Base-by-base conservation (phyloP, 768 basidiomycete species). In the Suillus lakei region DNA sequence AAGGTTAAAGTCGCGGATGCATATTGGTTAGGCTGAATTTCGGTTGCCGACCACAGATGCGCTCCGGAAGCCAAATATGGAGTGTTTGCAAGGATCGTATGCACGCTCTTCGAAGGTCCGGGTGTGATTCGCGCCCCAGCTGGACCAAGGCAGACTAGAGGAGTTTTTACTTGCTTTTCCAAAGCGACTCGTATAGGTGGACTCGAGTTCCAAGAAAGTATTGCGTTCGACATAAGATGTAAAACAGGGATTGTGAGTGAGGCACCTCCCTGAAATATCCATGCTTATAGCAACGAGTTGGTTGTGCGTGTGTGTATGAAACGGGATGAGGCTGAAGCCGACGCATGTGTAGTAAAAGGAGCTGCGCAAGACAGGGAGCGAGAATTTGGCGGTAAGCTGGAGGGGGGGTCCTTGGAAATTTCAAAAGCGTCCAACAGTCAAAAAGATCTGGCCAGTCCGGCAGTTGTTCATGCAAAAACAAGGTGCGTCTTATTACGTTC, bases 1-100 rank as follows among this genome's bases (percentile, higher is more conserved):
- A 39, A 26, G 56, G 16, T 58, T 58, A 10, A 58, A 58, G 26
- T 58, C 38, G 16, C 56, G 38, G 18, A 58, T 58, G 18, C 56
- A 26, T 12, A 58, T 12, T 26, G 16, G 5, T 58, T 38, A 9
- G 23, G 26, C 50, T 50, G 23, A 0, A 9, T 5, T 2, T 18
- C 26, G 9, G 9, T 39, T 18, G 10, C 36, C 38, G 1, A 36
- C 3, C 9, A 39, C 3, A n/a, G n/a, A n/a, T n/a, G 26, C 56
- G 6, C 16, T 58, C 18, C 56, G 38, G 18, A 58, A 58, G 26
- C 56, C 38, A 28, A 39, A 34, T 16, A 18, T 18, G 10, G 10
- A 4, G 26, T 39, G 38, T n/a, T 4, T 7, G 18, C 18, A 21
- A 12, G 28, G 4, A 9, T 10, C 18, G 10, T 12, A 3, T 1